Conservation (phyloP, 768 basidiomycete genomes). For the Leccinum uliginosum region DNA sequence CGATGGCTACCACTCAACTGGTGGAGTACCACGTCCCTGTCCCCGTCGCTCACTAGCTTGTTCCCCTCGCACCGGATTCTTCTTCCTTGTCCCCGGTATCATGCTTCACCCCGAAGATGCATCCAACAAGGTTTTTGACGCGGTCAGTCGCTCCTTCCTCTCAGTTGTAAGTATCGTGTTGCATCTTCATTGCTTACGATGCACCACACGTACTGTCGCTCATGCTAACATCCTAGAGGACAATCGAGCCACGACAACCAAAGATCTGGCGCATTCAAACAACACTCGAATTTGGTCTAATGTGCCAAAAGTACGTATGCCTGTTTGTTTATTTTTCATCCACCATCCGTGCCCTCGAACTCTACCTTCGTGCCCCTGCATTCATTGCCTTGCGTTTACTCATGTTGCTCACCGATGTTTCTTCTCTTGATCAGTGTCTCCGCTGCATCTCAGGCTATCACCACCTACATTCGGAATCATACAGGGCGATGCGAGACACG, state of each 20-base stretch:
- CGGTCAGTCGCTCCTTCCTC: conserved; percentile 67
- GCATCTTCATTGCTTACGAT: conserved; percentile 14
- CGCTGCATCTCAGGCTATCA: conserved; percentile 77
- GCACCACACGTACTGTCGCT: conserved; percentile 16
- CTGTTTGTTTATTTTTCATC: conserved; percentile 3
- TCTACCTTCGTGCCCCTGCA: conserved; percentile 1
- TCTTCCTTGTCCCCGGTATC: conserved; percentile 50
- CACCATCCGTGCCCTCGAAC: conserved; percentile 11
- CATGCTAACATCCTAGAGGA: conserved; percentile 38
- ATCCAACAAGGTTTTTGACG: conserved; percentile 67
- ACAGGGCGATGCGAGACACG: conserved; percentile 65
- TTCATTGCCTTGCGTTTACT: conserved; percentile 5
- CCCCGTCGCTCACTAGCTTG: conserved; percentile 19
- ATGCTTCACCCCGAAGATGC: conserved; percentile 73
- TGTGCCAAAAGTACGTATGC: conserved; percentile 67
- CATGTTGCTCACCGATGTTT: conserved; percentile 8
- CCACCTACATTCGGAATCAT: conserved; percentile 73
- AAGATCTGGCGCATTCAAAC: conserved; percentile 68
- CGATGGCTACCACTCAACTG: too few relatives aligned
- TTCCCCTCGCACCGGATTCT: conserved; percentile 14
- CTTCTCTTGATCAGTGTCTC: conserved; percentile 46
- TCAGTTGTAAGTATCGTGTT: conserved; percentile 55
- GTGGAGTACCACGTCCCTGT: conserved; percentile 13
- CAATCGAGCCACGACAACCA: conserved; percentile 82
- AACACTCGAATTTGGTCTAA: conserved; percentile 57